A percentile compares a stretch with the other conserved stretches of the same genome.
Conservation (phyloP, 306 rosid species). For the Malus fusca region DNA sequence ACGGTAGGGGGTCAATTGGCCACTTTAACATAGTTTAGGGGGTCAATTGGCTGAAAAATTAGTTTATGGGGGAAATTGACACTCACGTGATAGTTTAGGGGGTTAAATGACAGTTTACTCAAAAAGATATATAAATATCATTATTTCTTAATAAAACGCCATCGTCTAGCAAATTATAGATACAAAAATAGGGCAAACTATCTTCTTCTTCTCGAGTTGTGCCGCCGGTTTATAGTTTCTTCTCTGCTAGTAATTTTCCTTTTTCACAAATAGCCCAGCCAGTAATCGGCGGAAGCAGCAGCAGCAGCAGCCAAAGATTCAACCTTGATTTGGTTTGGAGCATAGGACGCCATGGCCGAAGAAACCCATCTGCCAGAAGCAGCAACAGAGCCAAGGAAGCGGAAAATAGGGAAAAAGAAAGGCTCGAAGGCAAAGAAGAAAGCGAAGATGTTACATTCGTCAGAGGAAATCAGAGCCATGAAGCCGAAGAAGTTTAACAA, state of each 20-base stretch:
- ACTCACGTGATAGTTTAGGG: no score
- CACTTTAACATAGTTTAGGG: no score
- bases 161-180: background rate
- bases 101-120: no score
- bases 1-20: no score
- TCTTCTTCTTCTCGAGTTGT: background rate
- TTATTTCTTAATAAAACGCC: background rate
- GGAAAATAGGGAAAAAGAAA: conserved; percentile 40
- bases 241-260: background rate
- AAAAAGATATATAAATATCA: no score
- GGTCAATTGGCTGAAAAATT: no score
- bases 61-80: no score
- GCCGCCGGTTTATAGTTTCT: background rate
- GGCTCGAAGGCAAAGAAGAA: conserved; percentile 43
- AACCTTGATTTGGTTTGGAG: background rate
- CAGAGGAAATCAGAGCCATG: conserved; percentile 28
- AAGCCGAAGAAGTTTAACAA: conserved; percentile 55
- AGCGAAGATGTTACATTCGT: conserved; percentile 18
- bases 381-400: conserved; percentile 36
- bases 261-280: background rate
- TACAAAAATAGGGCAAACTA: background rate
- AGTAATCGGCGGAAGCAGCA: background rate
- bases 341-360: conserved; percentile 47
- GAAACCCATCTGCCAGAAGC: conserved; percentile 30
- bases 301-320: background rate